phyloP scores from a whole-genome alignment of 352 stramenopile genomes.

The Elongisporangium anandrum region DNA sequence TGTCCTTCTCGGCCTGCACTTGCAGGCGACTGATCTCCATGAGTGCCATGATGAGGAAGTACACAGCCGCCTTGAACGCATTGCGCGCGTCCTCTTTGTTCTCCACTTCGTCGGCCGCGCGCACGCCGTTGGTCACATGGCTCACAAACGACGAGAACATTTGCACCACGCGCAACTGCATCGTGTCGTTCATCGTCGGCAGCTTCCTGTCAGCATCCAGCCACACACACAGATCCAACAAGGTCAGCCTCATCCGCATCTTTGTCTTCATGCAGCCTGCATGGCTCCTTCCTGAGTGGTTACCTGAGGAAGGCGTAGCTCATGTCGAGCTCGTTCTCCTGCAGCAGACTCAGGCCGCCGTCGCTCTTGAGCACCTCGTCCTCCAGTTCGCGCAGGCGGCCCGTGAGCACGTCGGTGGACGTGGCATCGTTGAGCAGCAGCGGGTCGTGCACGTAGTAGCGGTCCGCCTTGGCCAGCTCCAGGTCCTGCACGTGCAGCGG shows the following conservation, averaged over 20 bases:
- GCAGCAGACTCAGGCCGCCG: conserved; percentile 44
- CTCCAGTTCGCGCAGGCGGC: conserved; percentile 43
- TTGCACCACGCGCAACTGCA: conserved; percentile 62
- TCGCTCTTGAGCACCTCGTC: conserved; percentile 53
- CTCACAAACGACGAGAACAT: conserved; percentile 57
- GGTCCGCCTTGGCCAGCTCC: conserved; percentile 61
- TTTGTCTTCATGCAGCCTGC: no score
- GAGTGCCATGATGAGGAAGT: conserved; percentile 67
- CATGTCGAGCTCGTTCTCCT: conserved; percentile 61
- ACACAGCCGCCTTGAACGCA: conserved; percentile 63
- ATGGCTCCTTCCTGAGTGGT: conserved; percentile 1
- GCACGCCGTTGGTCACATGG: conserved; percentile 52
- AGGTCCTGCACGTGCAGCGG: conserved; percentile 71
- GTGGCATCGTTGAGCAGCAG: conserved; percentile 56
- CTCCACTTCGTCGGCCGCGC: conserved; percentile 20
- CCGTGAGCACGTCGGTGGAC: conserved; percentile 35
- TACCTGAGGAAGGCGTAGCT: conserved; percentile 76
- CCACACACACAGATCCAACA: background rate
- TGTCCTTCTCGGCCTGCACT: conserved; percentile 50
- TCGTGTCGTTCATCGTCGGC: conserved; percentile 32
- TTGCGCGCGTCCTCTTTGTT: conserved; percentile 47
- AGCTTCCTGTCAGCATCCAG: conserved; percentile 29
- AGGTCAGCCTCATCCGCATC: no score
- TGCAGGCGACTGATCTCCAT: conserved; percentile 42
- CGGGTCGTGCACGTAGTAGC: conserved; percentile 53